Percentiles rank a stretch among this genome's conserved stretches.
phyloP scores from a whole-genome alignment of 768 basidiomycete genomes.

The Psilocybe tampanensis region DNA sequence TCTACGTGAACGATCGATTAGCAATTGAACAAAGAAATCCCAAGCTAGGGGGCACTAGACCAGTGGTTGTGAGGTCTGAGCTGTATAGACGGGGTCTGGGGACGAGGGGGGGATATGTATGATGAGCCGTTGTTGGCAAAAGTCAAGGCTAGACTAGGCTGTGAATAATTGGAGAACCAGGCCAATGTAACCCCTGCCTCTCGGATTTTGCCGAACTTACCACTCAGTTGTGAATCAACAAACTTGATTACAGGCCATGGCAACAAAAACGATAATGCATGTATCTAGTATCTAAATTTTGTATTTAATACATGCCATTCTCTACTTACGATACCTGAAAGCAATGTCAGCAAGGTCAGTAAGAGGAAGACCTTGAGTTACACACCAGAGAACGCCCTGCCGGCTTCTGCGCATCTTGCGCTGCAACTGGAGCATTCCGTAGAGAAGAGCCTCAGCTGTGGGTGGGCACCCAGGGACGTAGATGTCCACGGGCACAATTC shows the following conservation, averaged over 20 bases:
- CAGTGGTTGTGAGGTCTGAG: neutral
- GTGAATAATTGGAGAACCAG: slow-evolving; percentile 7
- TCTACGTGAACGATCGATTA: slow-evolving; percentile 13
- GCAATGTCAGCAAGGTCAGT: slow-evolving; percentile 2
- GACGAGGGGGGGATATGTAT: slow-evolving; percentile 3
- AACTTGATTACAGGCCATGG: neutral
- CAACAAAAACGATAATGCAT: neutral
- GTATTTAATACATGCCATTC: slow-evolving; percentile 1
- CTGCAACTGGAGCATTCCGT: slow-evolving; percentile 96
- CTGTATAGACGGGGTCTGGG: neutral
- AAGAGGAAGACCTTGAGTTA: slow-evolving; percentile 1
- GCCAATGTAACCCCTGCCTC: slow-evolving; percentile 1
- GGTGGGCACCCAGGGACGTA: slow-evolving; percentile 97
- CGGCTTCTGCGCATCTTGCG: slow-evolving; percentile 92
- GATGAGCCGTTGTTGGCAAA: slow-evolving; percentile 2
- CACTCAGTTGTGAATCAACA: neutral
- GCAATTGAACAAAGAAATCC: slow-evolving; percentile 7
- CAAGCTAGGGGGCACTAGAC: neutral
- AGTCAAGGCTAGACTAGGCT: slow-evolving; percentile 11
- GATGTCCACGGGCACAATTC: slow-evolving; percentile 97
- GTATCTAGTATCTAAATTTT: neutral
- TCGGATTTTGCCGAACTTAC: slow-evolving; percentile 21
- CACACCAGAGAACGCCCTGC: slow-evolving; percentile 86
- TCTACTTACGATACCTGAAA: slow-evolving; percentile 60
- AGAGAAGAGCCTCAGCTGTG: slow-evolving; percentile 95